These are phyloP conservation scores for Boletus sp. DNA, from an alignment of 1,284 basidiomycete genomes.

Conservation along the genomic window DNA sequence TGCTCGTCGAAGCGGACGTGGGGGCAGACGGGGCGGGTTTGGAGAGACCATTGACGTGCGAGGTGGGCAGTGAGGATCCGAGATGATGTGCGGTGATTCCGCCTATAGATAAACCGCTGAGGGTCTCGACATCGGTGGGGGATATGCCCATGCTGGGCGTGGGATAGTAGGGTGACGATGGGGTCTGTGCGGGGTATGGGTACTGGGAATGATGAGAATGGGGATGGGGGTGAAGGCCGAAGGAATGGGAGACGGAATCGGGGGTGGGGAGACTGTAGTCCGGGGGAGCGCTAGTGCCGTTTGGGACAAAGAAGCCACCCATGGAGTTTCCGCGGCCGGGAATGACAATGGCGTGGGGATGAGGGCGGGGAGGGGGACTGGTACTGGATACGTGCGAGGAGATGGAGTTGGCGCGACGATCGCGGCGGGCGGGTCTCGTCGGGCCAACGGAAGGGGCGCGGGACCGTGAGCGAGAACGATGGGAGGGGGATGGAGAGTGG, in stretches of 20 bases:
- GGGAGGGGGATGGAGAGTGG: conserved; percentile 34
- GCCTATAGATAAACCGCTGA: conserved; percentile 18
- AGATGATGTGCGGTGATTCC: conserved; percentile 22
- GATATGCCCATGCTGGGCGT: conserved; percentile 31
- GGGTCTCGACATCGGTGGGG: conserved; percentile 32
- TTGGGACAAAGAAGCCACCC: conserved; percentile 34
- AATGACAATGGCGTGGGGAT: conserved; percentile 56
- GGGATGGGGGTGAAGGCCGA: conserved; percentile 19
- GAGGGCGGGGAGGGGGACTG: conserved; percentile 40
- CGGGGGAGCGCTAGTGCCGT: conserved; percentile 19
- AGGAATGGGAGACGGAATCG: conserved; percentile 33
- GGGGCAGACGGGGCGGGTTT: conserved; percentile 9
- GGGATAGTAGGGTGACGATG: conserved; percentile 28
- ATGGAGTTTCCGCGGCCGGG: conserved; percentile 38
- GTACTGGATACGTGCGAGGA: conserved; percentile 46
- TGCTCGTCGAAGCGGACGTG: conserved; percentile 8
- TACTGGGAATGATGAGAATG: conserved; percentile 22
- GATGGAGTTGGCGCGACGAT: conserved; percentile 48
- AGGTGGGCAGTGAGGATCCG: conserved; percentile 19
- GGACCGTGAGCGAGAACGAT: conserved; percentile 48
- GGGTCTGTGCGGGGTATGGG: conserved; percentile 20
- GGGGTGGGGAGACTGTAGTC: conserved; percentile 35
- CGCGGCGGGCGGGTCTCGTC: conserved; percentile 41
- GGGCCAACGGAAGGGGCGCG: conserved; percentile 45
- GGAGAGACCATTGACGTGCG: conserved; percentile 10